A percentile compares a stretch with the other conserved stretches of the same genome.
These are phyloP conservation scores for Hortaea werneckii DNA, from an alignment of 2,329 filamentous ascomycete genomes.

Conservation along the genomic window DNA sequence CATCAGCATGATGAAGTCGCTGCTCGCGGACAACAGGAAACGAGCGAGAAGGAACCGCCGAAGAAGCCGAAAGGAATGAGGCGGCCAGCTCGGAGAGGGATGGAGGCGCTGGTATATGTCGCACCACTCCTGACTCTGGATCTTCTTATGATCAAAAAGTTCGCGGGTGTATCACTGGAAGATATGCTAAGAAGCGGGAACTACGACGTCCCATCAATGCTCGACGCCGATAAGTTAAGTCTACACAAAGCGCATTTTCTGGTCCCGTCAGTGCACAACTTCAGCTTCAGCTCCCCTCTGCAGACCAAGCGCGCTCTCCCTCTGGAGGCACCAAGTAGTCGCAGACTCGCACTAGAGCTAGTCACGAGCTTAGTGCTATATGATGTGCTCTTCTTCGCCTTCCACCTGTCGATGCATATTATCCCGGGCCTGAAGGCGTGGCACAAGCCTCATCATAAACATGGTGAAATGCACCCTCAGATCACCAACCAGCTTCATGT, in stretches of 20 bases:
- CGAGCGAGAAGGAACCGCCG: not conserved
- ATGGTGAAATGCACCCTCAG: constrained; percentile 22
- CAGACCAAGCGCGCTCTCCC: constrained; percentile 15
- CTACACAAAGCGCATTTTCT: constrained; percentile 12
- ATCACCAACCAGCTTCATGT: constrained; percentile 20
- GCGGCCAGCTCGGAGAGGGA: constrained; percentile 12
- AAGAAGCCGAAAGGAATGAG: constrained; percentile 11
- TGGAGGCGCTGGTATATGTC: constrained; percentile 14
- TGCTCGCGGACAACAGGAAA: not conserved
- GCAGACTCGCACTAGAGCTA: constrained; percentile 18
- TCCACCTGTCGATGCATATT: constrained; percentile 18
- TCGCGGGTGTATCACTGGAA: constrained; percentile 13
- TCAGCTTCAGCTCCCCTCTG: constrained; percentile 14
- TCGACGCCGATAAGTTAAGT: not conserved
- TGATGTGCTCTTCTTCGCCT: constrained; percentile 21
- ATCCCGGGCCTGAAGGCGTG: constrained; percentile 9
- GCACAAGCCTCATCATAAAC: constrained; percentile 18
- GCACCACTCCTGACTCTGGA: constrained; percentile 17
- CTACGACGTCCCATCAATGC: constrained; percentile 8
- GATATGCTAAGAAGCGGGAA: constrained; percentile 15
- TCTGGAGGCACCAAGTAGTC: constrained; percentile 10
- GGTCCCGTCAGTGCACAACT: constrained; percentile 15
- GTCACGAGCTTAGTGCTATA: constrained; percentile 17
- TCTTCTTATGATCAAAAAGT: constrained; percentile 24
- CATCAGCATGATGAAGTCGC: not conserved